phyloP scores from a whole-genome alignment of 441 rosid species.

The Jatropha podagrica region DNA sequence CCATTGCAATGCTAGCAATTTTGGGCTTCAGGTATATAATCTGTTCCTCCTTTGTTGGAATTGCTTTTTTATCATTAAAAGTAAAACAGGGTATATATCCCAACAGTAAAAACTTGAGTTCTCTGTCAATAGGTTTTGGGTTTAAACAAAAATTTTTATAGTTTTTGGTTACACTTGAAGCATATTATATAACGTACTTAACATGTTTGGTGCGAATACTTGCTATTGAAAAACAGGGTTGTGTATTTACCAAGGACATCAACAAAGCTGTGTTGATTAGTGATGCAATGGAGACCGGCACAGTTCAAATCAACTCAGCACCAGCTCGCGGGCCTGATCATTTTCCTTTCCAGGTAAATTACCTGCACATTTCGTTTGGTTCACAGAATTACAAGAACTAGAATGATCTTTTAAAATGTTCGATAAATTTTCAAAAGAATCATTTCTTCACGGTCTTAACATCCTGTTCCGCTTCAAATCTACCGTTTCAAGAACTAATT shows the following conservation, averaged over 20 bases:
- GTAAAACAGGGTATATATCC: no score
- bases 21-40: constrained; percentile 71
- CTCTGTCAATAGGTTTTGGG: no score
- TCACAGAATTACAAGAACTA: no score
- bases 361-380: not conserved
- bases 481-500: no score
- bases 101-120: not conserved
- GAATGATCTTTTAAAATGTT: no score
- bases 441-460: no score
- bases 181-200: no score
- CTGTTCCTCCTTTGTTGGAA: not conserved
- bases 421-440: no score
- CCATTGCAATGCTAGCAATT: constrained; percentile 94
- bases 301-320: constrained; percentile 90
- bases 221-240: constrained; percentile 43
- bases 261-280: constrained; percentile 80
- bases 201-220: not conserved
- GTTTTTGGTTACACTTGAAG: no score
- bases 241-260: constrained; percentile 82
- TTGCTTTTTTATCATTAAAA: not conserved
- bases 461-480: no score
- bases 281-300: constrained; percentile 94
- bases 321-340: constrained; percentile 99
- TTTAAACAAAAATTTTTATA: no score
- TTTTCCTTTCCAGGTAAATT: constrained; percentile 85